Percentiles rank a stretch among this genome's conserved stretches.
Conservation (phyloP, 2,329 filamentous ascomycete genomes). For the Diaporthe vexans region DNA sequence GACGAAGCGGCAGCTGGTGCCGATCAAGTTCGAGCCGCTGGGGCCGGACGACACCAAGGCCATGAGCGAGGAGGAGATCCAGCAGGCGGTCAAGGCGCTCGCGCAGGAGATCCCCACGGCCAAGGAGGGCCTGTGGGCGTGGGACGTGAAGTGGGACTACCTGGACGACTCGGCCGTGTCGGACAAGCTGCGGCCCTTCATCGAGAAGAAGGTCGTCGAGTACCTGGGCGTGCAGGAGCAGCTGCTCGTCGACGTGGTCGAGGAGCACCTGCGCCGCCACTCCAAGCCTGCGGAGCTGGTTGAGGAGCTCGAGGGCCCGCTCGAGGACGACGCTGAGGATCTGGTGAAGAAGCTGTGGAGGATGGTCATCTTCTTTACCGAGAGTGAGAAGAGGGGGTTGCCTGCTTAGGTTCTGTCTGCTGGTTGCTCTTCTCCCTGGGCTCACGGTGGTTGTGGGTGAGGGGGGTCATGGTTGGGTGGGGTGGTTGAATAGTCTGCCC, state of each 20-base stretch:
- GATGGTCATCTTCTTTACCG: slow-evolving; percentile 98
- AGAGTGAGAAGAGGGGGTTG: slow-evolving; percentile 91
- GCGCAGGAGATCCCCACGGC: slow-evolving; percentile 92
- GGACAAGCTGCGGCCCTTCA: slow-evolving; percentile 92
- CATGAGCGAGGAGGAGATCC: slow-evolving; percentile 89
- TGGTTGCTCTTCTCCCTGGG: too few relatives aligned
- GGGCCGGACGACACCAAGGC: slow-evolving; percentile 67
- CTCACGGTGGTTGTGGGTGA: too few relatives aligned
- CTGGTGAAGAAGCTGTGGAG: slow-evolving; percentile 98
- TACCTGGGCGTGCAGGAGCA: slow-evolving; percentile 97
- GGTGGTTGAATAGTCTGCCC: not conserved
- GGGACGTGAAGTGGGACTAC: slow-evolving; percentile 92
- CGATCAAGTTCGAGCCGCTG: slow-evolving; percentile 84
- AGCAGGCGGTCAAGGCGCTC: slow-evolving; percentile 83
- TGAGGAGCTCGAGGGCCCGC: slow-evolving; percentile 86
- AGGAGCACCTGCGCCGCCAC: slow-evolving; percentile 85
- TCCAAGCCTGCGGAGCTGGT: slow-evolving; percentile 84
- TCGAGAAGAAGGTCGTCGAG: slow-evolving; percentile 98
- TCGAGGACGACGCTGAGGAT: slow-evolving; percentile 95
- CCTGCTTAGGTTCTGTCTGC: slow-evolving; percentile 65
- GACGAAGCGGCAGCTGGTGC: slow-evolving; percentile 81
- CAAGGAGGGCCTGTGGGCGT: slow-evolving; percentile 90
- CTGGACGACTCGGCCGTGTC: slow-evolving; percentile 85
- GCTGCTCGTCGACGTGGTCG: slow-evolving; percentile 91
- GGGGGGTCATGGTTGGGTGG: not conserved